Evolutionary conservation across 2,329 filamentous ascomycete species (phyloP).

Genomic region (Ascochyta lentis): DNA sequence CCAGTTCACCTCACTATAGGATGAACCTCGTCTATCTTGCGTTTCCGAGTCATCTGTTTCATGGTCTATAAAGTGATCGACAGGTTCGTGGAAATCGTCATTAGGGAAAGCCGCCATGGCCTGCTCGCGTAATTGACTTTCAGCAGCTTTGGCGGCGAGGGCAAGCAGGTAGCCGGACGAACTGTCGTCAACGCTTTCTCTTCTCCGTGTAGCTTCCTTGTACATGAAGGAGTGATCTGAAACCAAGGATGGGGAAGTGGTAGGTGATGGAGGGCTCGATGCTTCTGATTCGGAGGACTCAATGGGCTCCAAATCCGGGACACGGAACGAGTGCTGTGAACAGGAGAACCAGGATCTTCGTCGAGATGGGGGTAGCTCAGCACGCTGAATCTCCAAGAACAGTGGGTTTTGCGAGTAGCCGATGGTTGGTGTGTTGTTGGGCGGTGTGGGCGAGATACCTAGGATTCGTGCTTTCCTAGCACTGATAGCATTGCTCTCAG

Average conservation of each 20-base stretch:
- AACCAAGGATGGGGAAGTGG: constrained; percentile 53
- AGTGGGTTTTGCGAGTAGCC: constrained; percentile 41
- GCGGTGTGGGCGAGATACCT: constrained; percentile 55
- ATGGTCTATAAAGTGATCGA: constrained; percentile 74
- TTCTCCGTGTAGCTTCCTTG: constrained; percentile 61
- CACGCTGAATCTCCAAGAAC: constrained; percentile 46
- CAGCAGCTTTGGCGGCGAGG: constrained; percentile 78
- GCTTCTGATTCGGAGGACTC: constrained; percentile 65
- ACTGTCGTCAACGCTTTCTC: constrained; percentile 75
- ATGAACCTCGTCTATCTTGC: constrained; percentile 62
- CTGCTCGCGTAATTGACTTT: constrained; percentile 79
- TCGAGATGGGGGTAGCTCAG: constrained; percentile 38
- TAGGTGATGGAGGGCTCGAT: constrained; percentile 55
- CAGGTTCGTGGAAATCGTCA: constrained; percentile 70
- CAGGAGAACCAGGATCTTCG: constrained; percentile 45
- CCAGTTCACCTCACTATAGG: constrained; percentile 71
- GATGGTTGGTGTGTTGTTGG: constrained; percentile 44
- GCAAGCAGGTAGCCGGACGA: constrained; percentile 79
- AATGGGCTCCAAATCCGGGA: constrained; percentile 68
- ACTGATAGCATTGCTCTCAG: constrained; percentile 48
- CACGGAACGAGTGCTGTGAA: constrained; percentile 63
- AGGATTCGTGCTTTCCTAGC: constrained; percentile 51
- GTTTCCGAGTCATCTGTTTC: constrained; percentile 54
- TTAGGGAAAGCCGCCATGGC: constrained; percentile 79
- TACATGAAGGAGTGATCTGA: constrained; percentile 59